Base-by-base conservation (phyloP, 2,329 filamentous ascomycete species). In the Cladosporium sphaerospermum region DNA sequence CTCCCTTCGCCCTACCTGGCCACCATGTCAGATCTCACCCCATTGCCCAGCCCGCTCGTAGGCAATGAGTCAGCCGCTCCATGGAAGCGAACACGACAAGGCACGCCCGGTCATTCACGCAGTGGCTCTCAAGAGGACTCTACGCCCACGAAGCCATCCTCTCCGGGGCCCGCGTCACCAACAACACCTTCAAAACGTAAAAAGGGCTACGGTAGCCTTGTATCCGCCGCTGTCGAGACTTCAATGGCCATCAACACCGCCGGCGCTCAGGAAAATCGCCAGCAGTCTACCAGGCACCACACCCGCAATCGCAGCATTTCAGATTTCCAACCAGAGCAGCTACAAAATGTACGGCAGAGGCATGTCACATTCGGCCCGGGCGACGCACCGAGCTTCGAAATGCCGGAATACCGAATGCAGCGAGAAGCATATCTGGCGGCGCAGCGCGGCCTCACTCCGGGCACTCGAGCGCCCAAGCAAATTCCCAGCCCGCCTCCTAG, bases 351-450 rank as follows among this genome's bases (percentile, higher is more conserved):
- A 1, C 87, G 83, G 64, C 72, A 75, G 32, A 81, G 89, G 41
- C 84, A 89, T 57, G 79, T 88, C 52, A 88, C 86, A 0, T 83
- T 93, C 13, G 83, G 83, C 1, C 75, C 83, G 2, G 59, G 77
- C 63, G 62, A 70, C 62, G 41, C 72, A 19, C 76, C 79, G 33
- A 72, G 71, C 33, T 75, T 76, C 14, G 76, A 83, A 58, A 13
- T 71, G 4, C 64, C 73, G 5, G 73, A 78, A 45, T 73, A 76
- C 45, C 73, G 73, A 36, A 73, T 87, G 68, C 82, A 90, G 59
- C 83, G 92, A 33, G 92, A 97, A 67, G 80, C 85, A 46, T 86
- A 95, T 67, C 75, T 96, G 11, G 90, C 89, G 1, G 80, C 86
- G 39, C 82, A 88, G 37, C 81, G 91, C 59, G 90, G 91, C 7